These are phyloP conservation scores for Solanum virginianum DNA, from an alignment of 257 asterid genomes.

Conservation along the genomic window DNA sequence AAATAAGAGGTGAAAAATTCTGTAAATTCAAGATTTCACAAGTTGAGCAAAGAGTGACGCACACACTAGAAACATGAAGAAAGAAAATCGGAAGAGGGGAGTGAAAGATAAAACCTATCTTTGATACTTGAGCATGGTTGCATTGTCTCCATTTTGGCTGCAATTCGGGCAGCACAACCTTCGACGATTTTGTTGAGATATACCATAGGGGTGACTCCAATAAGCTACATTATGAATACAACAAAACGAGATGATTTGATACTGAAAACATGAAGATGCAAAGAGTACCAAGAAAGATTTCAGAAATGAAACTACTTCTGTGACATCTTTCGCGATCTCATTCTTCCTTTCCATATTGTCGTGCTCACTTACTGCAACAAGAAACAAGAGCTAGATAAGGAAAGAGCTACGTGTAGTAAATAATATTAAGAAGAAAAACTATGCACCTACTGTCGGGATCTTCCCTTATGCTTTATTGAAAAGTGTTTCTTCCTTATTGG, in stretches of 20 bases:
- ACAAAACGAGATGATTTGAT: not conserved
- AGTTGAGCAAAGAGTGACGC: not conserved
- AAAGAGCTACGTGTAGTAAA: not conserved
- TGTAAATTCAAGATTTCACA: not conserved
- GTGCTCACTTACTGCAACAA: slow-evolving; percentile 3
- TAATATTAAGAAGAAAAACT: not conserved
- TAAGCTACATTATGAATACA: slow-evolving; percentile 2
- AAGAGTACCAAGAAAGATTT: not conserved
- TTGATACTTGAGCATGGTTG: slow-evolving; percentile 36
- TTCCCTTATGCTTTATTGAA: no score
- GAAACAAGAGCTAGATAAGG: not conserved
- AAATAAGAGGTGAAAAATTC: not conserved
- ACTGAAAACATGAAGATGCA: not conserved
- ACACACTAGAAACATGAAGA: not conserved
- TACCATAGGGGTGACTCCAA: slow-evolving; percentile 36
- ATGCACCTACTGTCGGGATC: not conserved
- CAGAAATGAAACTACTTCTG: slow-evolving; percentile 11
- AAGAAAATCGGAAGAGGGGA: not conserved
- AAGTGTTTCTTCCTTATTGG: no score
- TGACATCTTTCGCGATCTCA: slow-evolving; percentile 22
- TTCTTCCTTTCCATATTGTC: slow-evolving; percentile 14
- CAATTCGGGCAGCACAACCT: slow-evolving; percentile 26
- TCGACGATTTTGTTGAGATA: slow-evolving; percentile 27
- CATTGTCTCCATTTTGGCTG: slow-evolving; percentile 38
- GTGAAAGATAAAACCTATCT: slow-evolving; percentile 16